These are phyloP conservation scores for Pseudocercospora fuligena DNA, from an alignment of 2,329 filamentous ascomycete species.

Conservation along the genomic window DNA sequence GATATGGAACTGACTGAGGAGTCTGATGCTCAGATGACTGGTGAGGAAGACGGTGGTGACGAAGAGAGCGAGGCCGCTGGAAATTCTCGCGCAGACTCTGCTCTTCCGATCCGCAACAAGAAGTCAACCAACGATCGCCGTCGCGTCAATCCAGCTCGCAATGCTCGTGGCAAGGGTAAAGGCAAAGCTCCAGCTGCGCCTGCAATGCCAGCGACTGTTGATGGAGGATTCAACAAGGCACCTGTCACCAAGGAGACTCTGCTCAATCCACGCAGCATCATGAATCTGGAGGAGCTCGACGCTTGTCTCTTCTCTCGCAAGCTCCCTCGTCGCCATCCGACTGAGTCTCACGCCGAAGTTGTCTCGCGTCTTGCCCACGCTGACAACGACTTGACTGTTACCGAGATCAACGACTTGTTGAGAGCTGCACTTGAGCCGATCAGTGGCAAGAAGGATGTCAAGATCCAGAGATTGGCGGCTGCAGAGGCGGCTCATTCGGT, in stretches of 20 bases:
- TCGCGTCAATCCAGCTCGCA: conserved; percentile 14
- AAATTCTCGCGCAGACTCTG: conserved; percentile 5
- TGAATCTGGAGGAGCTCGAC: conserved; percentile 35
- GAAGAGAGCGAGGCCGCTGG: conserved; percentile 19
- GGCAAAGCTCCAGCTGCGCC: neutral
- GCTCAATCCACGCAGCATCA: conserved; percentile 36
- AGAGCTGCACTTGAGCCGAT: conserved; percentile 14
- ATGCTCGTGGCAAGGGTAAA: neutral
- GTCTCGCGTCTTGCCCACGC: conserved; percentile 35
- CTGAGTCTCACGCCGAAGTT: conserved; percentile 36
- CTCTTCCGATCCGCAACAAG: conserved; percentile 12
- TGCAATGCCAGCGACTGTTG: neutral
- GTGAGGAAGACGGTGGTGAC: conserved; percentile 21
- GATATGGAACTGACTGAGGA: conserved; percentile 16
- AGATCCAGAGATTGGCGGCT: conserved; percentile 35
- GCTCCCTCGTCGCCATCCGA: conserved; percentile 25
- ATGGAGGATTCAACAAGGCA: conserved; percentile 10
- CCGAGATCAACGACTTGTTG: conserved; percentile 29
- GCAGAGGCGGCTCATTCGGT: conserved; percentile 33
- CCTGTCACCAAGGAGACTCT: conserved; percentile 32
- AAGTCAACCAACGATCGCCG: conserved; percentile 9
- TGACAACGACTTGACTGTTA: conserved; percentile 27
- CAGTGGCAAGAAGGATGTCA: conserved; percentile 33
- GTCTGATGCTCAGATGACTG: conserved; percentile 10
- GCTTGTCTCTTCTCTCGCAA: conserved; percentile 32